Conservation (phyloP, 2,329 filamentous ascomycete genomes). For the Botrytis cinerea region DNA sequence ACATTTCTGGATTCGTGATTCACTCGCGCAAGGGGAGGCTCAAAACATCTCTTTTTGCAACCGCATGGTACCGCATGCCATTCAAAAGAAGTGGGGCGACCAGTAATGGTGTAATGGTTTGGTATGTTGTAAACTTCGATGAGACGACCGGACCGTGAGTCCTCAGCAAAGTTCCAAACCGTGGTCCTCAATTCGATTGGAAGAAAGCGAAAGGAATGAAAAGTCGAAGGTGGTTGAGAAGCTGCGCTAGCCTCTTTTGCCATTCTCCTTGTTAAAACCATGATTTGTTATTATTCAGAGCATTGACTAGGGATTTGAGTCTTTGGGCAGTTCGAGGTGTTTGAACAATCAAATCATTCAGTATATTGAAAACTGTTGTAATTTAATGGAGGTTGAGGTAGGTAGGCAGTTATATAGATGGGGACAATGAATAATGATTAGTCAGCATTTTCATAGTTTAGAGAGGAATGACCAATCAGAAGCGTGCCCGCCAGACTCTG, state of each 20-base stretch:
- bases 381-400: not conserved
- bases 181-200: not conserved
- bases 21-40: not conserved
- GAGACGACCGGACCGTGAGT: not conserved
- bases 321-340: not conserved
- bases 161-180: slow-evolving; percentile 5
- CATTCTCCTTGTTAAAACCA: not conserved
- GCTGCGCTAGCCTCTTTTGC: not conserved
- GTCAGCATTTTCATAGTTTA: not conserved
- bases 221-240: slow-evolving; percentile 2
- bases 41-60: slow-evolving; percentile 3
- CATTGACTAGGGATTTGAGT: not conserved
- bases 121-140: slow-evolving; percentile 22
- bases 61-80: slow-evolving; percentile 7
- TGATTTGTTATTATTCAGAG: not conserved
- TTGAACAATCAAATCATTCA: not conserved
- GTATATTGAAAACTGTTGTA: not conserved
- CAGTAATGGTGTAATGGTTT: not conserved
- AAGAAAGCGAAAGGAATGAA: not conserved
- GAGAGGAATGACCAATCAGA: not conserved
- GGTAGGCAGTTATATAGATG: too few species aligned
- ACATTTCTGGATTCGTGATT: slow-evolving; percentile 1
- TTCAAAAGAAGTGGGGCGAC: slow-evolving; percentile 1
- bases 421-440: not conserved
- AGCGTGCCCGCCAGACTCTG: not conserved